Base-by-base conservation (phyloP, 371 early-diverging fungal species). In the Dichotomocladium elegans region DNA sequence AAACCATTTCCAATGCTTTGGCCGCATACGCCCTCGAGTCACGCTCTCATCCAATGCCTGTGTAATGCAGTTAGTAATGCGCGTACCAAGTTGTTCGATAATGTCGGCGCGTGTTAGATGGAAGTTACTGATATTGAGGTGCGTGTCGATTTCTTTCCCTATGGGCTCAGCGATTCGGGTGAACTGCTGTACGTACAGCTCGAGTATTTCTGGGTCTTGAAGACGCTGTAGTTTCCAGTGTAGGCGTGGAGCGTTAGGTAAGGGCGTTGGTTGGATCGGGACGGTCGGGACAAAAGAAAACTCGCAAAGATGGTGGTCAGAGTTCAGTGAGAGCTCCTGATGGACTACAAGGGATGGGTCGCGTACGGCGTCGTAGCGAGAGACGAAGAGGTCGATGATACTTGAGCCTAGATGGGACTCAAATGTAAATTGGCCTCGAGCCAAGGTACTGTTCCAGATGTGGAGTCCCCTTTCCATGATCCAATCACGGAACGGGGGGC, bases 361-460 rank as follows among this genome's bases (percentile, higher is more conserved):
- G n/a, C 3, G 5, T 0, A 47, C 19, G 5, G 48, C 33, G 14
- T 3, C 7, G 7, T 22, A 22, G 3, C 17, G 15, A 21, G 33
- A 33, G 11, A 54, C 14, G n/a, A 47, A 54, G 2, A 45, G 25
- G 19, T 54, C 55, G 19, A 54, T 54, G 26, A 54, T 45, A 41
- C 47, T 54, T n/a, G 14, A 12, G 14, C 55, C 55, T 10, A 7
- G 17, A 26, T 3, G 7, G n/a, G 17, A 17, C 6, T 29, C 15
- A 28, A 37, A 54, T 6, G 47, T 54, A 30, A 34, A 22, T 15
- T 34, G 31, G 3, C 47, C 47, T 14, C 24, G 25, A 24, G 45
- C 45, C 10, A 44, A 14, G 1, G 45, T 9, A 6, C 45, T 21
- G 17, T 44, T 44, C 45, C 45, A 44, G 3, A 26, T 15, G 21